Base-by-base conservation (phyloP, 2,329 filamentous ascomycete species). In the Raffaelea arxii region DNA sequence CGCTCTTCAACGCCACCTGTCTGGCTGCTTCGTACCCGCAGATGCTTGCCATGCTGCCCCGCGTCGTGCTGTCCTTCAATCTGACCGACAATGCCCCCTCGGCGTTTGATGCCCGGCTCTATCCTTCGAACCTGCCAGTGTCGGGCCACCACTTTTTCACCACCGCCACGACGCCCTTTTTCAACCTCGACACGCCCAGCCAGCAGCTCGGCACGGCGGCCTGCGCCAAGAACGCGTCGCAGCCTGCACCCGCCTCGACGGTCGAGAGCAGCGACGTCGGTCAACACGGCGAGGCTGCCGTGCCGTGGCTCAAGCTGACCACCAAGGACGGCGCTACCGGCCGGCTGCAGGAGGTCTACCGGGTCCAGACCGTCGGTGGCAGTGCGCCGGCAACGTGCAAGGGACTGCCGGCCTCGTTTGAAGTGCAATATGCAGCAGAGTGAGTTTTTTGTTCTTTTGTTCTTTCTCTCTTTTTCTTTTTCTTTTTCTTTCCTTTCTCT, bases 1-100 rank as follows among this genome's bases (percentile, higher is more conserved):
- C 78, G 1, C 85, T 97, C 56, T 96, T 86, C 80, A 89, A 96
- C 66, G 85, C 82, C 49, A 86, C 81, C 55, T 96, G 91, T 66
- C 65, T 91, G 27, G 84, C 84, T 6, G 74, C 84, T 37, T 70
- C 77, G 54, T 81, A 80, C 56, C 82, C 86, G 1, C 74, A 80
- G 46, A 69, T 92, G 16, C 70, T 90, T 37, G 60, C 71, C 52
- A 63, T 73, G 46, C 72, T 94, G 19, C 80, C 86, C 4, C 69
- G 69, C 49, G 75, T 88, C 48, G 78, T 83, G 1, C 74, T 94
- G 46, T 72, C 79, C 58, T 84, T 85, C 59, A 70, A 79, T 58
- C 68, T 82, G 42, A 62, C 68, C 32, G 59, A 62, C 51, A 50
- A 64, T 18, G 52, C 21, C 41, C 9, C 43, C 19, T 14, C 41